Percentiles rank a stretch among this genome's conserved stretches.
phyloP scores from a whole-genome alignment of 2,329 filamentous ascomycete genomes.

The Aspergillus thermomutatus region DNA sequence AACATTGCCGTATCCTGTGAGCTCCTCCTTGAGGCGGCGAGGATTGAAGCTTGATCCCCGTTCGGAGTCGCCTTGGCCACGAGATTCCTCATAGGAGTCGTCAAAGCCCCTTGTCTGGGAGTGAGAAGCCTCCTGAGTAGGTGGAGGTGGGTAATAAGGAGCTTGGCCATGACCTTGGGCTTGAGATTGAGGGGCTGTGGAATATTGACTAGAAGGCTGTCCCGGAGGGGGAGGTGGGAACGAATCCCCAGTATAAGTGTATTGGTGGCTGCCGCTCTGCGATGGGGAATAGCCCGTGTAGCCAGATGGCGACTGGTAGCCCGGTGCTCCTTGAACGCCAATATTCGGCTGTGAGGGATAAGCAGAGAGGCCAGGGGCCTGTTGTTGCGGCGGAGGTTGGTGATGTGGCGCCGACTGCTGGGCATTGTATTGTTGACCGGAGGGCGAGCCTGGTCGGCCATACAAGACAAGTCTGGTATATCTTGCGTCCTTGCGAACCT shows the following conservation, averaged over 20 bases:
- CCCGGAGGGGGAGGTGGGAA: slow-evolving; percentile 41
- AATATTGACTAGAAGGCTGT: slow-evolving; percentile 24
- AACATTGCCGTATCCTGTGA: slow-evolving; percentile 36
- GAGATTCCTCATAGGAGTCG: slow-evolving; percentile 33
- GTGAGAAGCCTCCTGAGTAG: slow-evolving; percentile 28
- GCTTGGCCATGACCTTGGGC: slow-evolving; percentile 24
- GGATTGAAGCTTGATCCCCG: slow-evolving; percentile 32
- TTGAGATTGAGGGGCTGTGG: slow-evolving; percentile 3
- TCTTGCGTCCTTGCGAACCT: slow-evolving; percentile 50
- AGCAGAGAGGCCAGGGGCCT: background rate
- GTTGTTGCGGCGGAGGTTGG: slow-evolving; percentile 15
- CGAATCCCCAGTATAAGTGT: slow-evolving; percentile 31
- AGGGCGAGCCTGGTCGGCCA: slow-evolving; percentile 29
- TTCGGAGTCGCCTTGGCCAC: slow-evolving; percentile 32
- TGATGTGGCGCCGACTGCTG: slow-evolving; percentile 5
- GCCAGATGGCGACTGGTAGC: slow-evolving; percentile 5
- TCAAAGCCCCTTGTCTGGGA: slow-evolving; percentile 31
- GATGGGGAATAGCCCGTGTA: slow-evolving; percentile 9
- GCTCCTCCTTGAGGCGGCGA: slow-evolving; percentile 35
- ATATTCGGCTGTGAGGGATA: slow-evolving; percentile 1
- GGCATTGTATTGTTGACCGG: slow-evolving; percentile 6
- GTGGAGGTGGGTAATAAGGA: slow-evolving; percentile 44
- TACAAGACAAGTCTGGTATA: slow-evolving; percentile 42
- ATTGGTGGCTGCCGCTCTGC: slow-evolving; percentile 15
- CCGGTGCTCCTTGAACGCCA: background rate